Evolutionary conservation across 1,139 yeast genomes (phyloP).

Genomic region (Williopsis jadinii): DNA sequence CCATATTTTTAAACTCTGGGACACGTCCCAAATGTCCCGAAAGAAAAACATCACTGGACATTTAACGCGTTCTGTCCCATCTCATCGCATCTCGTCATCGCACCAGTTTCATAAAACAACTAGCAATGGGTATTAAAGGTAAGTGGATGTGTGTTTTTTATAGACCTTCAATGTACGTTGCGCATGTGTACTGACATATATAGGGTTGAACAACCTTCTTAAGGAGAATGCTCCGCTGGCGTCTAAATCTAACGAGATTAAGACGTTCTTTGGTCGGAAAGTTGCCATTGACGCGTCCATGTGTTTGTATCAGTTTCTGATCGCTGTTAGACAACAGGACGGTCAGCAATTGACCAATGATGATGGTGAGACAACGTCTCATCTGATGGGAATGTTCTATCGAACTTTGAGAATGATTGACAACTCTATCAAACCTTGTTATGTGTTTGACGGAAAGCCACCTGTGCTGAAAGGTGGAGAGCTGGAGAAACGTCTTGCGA

Average conservation of each 20-base stretch:
- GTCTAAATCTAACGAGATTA: conserved; percentile 71
- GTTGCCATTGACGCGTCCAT: conserved; percentile 84
- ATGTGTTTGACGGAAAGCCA: conserved; percentile 95
- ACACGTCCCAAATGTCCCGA: too few relatives aligned
- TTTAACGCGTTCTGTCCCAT: not conserved
- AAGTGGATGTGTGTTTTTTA: conserved; percentile 3
- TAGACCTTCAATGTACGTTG: too few relatives aligned
- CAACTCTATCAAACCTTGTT: conserved; percentile 89
- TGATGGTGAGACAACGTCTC: conserved; percentile 91
- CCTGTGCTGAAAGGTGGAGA: conserved; percentile 85
- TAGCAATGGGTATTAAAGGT: conserved; percentile 23
- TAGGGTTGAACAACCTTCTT: conserved; percentile 50
- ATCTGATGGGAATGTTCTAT: conserved; percentile 91
- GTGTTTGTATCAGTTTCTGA: conserved; percentile 90
- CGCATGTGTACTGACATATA: conserved; percentile 1
- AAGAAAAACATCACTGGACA: not conserved
- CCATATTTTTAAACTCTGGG: too few relatives aligned
- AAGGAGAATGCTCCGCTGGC: conserved; percentile 88
- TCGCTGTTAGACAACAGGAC: conserved; percentile 94
- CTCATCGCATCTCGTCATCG: not conserved
- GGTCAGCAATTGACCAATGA: conserved; percentile 91
- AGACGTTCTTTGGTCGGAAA: conserved; percentile 83
- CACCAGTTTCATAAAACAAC: not conserved
- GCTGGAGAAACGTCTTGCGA: conserved; percentile 72
- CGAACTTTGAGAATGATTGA: conserved; percentile 85